phyloP scores from a whole-genome alignment of 1,284 basidiomycete genomes.

The Ceratobasidium sp. region DNA sequence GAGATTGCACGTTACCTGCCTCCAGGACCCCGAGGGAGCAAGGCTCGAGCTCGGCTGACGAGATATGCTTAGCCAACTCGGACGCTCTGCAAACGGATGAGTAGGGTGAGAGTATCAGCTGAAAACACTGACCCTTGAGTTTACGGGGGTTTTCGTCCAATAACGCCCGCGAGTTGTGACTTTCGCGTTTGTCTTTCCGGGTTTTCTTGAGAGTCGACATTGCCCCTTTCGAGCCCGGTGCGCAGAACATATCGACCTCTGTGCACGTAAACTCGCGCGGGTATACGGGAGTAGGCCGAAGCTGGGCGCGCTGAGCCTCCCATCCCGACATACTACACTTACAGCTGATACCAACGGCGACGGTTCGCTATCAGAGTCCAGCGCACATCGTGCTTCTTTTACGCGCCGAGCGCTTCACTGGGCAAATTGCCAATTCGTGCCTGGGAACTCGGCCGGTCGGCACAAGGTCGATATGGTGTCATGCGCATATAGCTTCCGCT shows the following conservation, averaged over 20 bases:
- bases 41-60: constrained; percentile 56
- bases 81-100: constrained; percentile 63
- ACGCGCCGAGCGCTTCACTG: constrained; percentile 1
- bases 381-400: neutral
- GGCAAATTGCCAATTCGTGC: neutral
- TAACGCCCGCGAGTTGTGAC: constrained; percentile 4
- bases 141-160: constrained; percentile 59
- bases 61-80: constrained; percentile 71
- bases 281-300: constrained; percentile 11
- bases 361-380: neutral
- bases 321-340: constrained; percentile 26
- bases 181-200: constrained; percentile 35
- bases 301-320: constrained; percentile 37
- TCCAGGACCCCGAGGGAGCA: constrained; percentile 67
- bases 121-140: constrained; percentile 64
- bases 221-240: constrained; percentile 12
- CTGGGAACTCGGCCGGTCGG: neutral
- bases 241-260: constrained; percentile 27
- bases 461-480: constrained; percentile 32
- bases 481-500: constrained; percentile 39
- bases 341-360: neutral
- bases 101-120: constrained; percentile 5
- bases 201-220: constrained; percentile 29
- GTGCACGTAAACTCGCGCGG: constrained; percentile 37
- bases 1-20: constrained; percentile 73